Evolutionary conservation across 164 flowering plant genomes (phyloP).

Genomic region (Brasenia schreberi): DNA sequence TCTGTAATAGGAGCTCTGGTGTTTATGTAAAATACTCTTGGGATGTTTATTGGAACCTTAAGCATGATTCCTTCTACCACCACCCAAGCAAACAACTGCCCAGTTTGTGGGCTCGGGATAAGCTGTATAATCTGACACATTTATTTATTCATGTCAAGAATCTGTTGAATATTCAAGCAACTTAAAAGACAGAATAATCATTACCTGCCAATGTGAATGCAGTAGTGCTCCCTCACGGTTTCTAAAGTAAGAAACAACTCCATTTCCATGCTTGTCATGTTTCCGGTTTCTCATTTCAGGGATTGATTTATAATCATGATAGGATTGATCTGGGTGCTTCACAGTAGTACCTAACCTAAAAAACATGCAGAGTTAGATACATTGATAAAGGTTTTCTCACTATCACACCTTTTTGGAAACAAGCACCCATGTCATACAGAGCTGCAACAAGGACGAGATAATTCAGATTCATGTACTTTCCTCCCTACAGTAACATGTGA

Average conservation of each 20-base stretch:
- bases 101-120: conserved; percentile 47
- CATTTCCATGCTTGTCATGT: conserved; percentile 27
- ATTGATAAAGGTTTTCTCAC: background rate
- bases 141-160: background rate
- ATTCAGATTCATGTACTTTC: no score
- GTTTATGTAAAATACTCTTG: conserved; percentile 87
- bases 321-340: conserved; percentile 15
- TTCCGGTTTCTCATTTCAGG: conserved; percentile 16
- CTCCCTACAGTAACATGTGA: no score
- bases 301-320: conserved; percentile 18
- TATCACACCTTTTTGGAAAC: no score
- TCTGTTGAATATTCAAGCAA: background rate
- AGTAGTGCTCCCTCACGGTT: conserved; percentile 54
- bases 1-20: conserved; percentile 75
- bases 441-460: no score
- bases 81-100: conserved; percentile 84
- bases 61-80: conserved; percentile 80
- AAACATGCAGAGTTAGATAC: conserved; percentile 5
- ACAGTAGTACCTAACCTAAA: conserved; percentile 39
- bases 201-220: conserved; percentile 84
- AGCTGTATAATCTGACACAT: conserved; percentile 72
- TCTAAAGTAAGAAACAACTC: conserved; percentile 68
- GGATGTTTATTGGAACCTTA: conserved; percentile 66
- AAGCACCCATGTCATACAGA: no score
- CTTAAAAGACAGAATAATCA: background rate